Conservation (phyloP, 2,329 filamentous ascomycete genomes). For the Ceratocystis lukuohia region DNA sequence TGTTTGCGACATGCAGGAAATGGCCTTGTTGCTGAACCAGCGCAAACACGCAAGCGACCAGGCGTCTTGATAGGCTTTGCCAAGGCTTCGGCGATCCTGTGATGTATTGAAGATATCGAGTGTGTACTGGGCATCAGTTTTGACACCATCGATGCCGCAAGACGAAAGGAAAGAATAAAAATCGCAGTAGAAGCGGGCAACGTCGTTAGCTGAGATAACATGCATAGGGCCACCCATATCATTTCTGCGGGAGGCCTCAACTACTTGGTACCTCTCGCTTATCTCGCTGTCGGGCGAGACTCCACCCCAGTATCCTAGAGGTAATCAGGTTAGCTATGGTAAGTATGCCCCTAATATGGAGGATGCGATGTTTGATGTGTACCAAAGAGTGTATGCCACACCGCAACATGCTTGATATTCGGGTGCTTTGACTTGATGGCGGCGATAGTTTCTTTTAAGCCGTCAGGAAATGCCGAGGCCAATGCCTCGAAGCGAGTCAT, state of each 20-base stretch:
- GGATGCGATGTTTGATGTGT: not conserved
- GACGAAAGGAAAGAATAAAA: conserved; percentile 73
- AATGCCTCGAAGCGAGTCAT: conserved; percentile 86
- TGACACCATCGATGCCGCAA: conserved; percentile 71
- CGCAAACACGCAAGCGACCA: conserved; percentile 69
- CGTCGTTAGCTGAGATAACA: conserved; percentile 60
- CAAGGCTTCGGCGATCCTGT: conserved; percentile 56
- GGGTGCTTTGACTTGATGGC: conserved; percentile 57
- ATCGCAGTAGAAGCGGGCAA: conserved; percentile 68
- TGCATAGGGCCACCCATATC: conserved; percentile 52
- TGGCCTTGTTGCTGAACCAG: conserved; percentile 63
- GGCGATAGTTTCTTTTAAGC: conserved; percentile 57
- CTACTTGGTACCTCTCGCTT: conserved; percentile 64
- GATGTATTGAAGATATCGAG: conserved; percentile 62
- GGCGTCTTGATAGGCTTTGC: conserved; percentile 65
- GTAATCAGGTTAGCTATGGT: conserved; percentile 20
- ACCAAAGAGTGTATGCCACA: conserved; percentile 76
- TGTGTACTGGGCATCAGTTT: conserved; percentile 87
- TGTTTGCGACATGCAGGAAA: conserved; percentile 89
- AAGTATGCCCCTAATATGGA: conserved; percentile 16
- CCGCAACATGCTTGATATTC: conserved; percentile 68
- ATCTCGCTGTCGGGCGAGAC: conserved; percentile 63
- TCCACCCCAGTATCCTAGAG: conserved; percentile 72
- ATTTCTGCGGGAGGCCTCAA: conserved; percentile 35
- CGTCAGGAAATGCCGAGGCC: conserved; percentile 60